A percentile compares a stretch with the other conserved stretches of the same genome.
phyloP scores from a whole-genome alignment of 345 rosid species.

The Murraya koenigii region DNA sequence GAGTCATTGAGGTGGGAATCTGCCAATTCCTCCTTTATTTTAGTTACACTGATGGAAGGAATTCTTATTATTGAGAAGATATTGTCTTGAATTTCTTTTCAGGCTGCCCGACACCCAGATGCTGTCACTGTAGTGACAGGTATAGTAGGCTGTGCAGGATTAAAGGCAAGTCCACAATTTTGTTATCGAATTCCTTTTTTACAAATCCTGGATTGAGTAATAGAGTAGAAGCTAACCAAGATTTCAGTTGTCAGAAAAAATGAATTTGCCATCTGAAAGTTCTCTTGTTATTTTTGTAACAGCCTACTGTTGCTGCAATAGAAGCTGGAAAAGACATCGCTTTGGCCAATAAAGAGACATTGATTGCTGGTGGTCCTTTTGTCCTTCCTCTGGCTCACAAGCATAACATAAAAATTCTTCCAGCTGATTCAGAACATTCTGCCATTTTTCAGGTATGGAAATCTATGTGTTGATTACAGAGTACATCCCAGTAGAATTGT shows the following conservation, averaged over 20 bases:
- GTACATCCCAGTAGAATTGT: not conserved
- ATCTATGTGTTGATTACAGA: not conserved
- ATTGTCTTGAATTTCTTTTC: constrained; percentile 25
- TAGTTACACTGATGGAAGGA: constrained; percentile 8
- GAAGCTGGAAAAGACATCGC: constrained; percentile 96
- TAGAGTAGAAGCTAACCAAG: constrained; percentile 1
- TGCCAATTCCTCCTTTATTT: constrained; percentile 8
- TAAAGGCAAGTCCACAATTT: constrained; percentile 45
- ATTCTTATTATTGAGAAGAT: not conserved
- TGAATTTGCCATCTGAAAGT: constrained; percentile 10
- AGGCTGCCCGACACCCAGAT: constrained; percentile 95
- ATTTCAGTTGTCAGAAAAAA: constrained; percentile 1
- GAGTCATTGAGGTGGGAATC: constrained; percentile 66
- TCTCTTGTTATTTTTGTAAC: not conserved
- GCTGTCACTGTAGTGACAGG: constrained; percentile 92
- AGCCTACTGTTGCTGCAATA: constrained; percentile 98
- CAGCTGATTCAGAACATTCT: constrained; percentile 99
- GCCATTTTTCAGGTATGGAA: constrained; percentile 90
- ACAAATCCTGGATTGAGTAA: not conserved
- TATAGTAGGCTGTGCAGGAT: constrained; percentile 98
- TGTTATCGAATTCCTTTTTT: constrained; percentile 1
- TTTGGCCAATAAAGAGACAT: constrained; percentile 96
- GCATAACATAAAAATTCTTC: constrained; percentile 90
- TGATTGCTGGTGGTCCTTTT: constrained; percentile 96
- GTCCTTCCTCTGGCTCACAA: constrained; percentile 94